A percentile compares a stretch with the other conserved stretches of the same genome.
Evolutionary conservation across 179 eudicot species (phyloP).

Genomic region (Beta lomatogona): DNA sequence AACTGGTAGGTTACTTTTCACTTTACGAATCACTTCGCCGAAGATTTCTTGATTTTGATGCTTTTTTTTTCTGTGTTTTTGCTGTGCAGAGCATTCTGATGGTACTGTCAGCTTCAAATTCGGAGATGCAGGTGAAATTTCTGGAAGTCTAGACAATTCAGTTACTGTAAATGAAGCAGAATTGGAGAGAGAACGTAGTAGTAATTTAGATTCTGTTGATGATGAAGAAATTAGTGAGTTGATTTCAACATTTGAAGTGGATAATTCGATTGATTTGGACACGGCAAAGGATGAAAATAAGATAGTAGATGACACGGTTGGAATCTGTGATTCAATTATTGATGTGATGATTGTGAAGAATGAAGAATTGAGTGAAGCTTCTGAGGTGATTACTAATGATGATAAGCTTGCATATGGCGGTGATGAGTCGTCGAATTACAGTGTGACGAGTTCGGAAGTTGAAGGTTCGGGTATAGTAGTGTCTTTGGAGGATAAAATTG

Average conservation of each 20-base stretch:
- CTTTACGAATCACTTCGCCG: background rate
- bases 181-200: constrained; percentile 17
- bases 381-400: background rate
- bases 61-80: constrained; percentile 20
- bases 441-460: background rate
- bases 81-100: constrained; percentile 51
- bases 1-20: constrained; percentile 19
- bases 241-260: constrained; percentile 4
- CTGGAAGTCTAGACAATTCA: constrained; percentile 9
- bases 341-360: background rate
- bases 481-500: background rate
- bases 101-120: constrained; percentile 65
- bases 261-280: constrained; percentile 14
- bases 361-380: background rate
- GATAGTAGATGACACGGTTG: background rate
- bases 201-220: constrained; percentile 5
- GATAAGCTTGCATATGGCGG: background rate
- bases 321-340: constrained; percentile 1
- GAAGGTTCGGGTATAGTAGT: background rate
- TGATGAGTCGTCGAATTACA: background rate
- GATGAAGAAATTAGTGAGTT: constrained; percentile 14
- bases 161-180: background rate
- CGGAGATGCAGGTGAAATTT: constrained; percentile 48
- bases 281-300: background rate
- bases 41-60: constrained; percentile 7